Evolutionary conservation across 2,329 filamentous ascomycete genomes (phyloP), one percentile per base, ranked within the genome.

Genomic region (Xylariales sp.): DNA sequence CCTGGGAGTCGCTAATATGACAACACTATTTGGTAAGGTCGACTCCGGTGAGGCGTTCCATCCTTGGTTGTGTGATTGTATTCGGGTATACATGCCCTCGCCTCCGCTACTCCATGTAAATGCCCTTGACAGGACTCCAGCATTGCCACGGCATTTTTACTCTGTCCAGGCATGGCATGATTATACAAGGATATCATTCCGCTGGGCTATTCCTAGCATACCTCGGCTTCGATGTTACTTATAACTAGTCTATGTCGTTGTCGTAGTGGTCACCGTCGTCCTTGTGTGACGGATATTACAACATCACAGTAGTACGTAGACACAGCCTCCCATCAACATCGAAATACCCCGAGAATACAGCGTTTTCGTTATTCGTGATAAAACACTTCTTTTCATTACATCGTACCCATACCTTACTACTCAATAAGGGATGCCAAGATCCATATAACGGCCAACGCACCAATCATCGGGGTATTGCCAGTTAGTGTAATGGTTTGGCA

Each of bases 161-260:
- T 6, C 18, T 55, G 43, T 23, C 23, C 2, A 36, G 36, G n/a
- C 53, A 43, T 55, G 41, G 18, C 55, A 48, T 58, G 43, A 48
- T 23, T 50, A 50, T 48, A 41, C 62, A 53, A 59, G 62, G 62
- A 64, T 59, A 30, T 12, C 23, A 39, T 39, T 64, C 62, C 62
- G 23, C 55, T 30, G 48, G 39, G n/a, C 34, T 28, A 8, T 39
- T n/a, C 32, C 46, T 30, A 39, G 52, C 46, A 41, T 53, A 23
- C n/a, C 45, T 45, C 10, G 36, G 41, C 41, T 30, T n/a, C 34
- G 54, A 46, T 34, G 16, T 57, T 18, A 48, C 7, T 57, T 18
- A 48, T 3, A 48, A 8, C n/a, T 46, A 34, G 43, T 18, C 30
- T 18, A 34, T 8, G 3, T 30, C 1, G 9, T 45, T 28, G 30